Evolutionary conservation across 441 rosid species (phyloP), one percentile per base, ranked within the genome.

Genomic region (Gossypium schwendimanii): DNA sequence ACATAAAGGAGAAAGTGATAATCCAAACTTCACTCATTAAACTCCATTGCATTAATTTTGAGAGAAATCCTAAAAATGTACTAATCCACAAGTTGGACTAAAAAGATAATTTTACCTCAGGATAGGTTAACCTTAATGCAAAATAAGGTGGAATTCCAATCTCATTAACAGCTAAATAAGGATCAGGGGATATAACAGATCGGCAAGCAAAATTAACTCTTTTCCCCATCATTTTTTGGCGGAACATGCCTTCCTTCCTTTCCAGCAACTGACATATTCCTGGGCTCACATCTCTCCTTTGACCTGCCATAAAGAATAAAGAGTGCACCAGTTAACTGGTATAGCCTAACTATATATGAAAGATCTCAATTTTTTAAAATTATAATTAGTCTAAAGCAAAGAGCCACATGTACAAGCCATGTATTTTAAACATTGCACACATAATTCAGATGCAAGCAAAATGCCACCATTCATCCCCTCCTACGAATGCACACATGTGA

Each of bases 191-290:
- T 79, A 96, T 96, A 71, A 96, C 99, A 77, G 99, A 96, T 55
- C 98, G 87, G 73, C 99, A 96, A 10, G 99, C 98, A 84, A 82
- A 90, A 83, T 96, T 96, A 67, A 96, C 99, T 80, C 99, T 86
- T 88, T 96, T 96, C 74, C 99, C 99, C 99, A 96, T 96, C 98
- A 96, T 86, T 79, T 93, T 96, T 77, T 96, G 99, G 52, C 99
- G 96, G 77, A 93, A 96, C 67, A 96, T 73, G 70, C 99, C 99
- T 83, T 96, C 98, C 79, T 96, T 96, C 79, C 87, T 96, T 86
- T 96, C 99, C 77, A 96, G 91, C 84, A 93, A 82, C 79, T 96
- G 99, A 76, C 92, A 87, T 78, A 93, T 91, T 71, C 99, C 99
- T 15, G 86, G 70, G 64, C 81, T 78, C 55, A 75, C 76, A 50